Evolutionary conservation across 768 basidiomycete species (phyloP), one percentile per base, ranked within the genome.

Genomic region (Leccinellum rugosiceps): DNA sequence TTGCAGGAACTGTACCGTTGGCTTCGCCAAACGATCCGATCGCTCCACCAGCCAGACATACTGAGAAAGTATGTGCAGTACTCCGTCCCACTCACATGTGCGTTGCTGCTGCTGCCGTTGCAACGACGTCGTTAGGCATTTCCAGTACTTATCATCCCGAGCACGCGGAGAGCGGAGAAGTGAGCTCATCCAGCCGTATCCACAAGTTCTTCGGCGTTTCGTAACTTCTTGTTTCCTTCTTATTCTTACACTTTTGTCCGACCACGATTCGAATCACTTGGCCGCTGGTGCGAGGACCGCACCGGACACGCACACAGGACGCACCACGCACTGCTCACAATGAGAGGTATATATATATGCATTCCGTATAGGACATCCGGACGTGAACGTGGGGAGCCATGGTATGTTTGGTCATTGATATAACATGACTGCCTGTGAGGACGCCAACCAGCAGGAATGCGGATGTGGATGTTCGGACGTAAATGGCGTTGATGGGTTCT

Each of bases 361-460:
- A 5, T 43, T 15, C 19, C 3, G 19, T n/a, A 19, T 19, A 43
- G 19, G 11, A 43, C 4, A 43, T 25, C 46, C 28, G 48, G 45
- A 26, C 44, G 26, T 54, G 32, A 34, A 56, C 50, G 56, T 44
- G 63, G 62, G 38, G 65, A 60, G 41, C 38, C 41, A 43, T 34
- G 35, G 52, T 17, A 28, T 44, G 32, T 35, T 31, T 47, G 38
- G 19, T 43, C 19, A 43, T 43, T 4, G 17, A n/a, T n/a, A 38
- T n/a, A n/a, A n/a, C n/a, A 38, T n/a, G 4, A n/a, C 38, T 38
- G 19, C 41, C 41, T 41, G 41, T 43, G 41, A 19, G n/a, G 17
- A 38, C 38, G 38, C 38, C 38, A 38, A 10, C 41, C 41, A 43
- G 19, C 41, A 43, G 38, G 32, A 7, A 35, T 17, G 35, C 17